phyloP scores from a whole-genome alignment of 1,284 basidiomycete species.

The Ustilago hordei region DNA sequence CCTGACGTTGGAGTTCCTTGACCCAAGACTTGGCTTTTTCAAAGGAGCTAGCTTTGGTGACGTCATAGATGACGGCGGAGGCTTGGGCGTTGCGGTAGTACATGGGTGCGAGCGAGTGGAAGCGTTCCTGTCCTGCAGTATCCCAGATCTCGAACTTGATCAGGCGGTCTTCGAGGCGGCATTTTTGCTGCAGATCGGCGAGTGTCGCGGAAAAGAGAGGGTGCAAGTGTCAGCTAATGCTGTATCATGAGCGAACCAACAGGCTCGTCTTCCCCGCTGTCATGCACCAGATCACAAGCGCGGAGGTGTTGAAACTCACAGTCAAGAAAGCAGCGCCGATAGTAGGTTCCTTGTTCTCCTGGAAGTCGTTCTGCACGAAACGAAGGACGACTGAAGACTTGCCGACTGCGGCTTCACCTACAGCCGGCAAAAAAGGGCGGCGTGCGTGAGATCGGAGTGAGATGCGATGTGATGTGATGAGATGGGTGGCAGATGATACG shows the following conservation, averaged over 20 bases:
- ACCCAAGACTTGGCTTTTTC: conserved; percentile 99
- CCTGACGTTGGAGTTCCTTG: conserved; percentile 98
- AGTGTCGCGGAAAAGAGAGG: not conserved
- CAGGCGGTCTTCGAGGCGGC: conserved; percentile 77
- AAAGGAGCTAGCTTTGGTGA: conserved; percentile 87
- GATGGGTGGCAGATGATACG: not conserved
- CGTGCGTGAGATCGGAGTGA: not conserved
- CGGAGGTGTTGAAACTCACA: conserved; percentile 33
- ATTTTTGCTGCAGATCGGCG: conserved; percentile 70
- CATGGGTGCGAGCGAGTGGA: conserved; percentile 94
- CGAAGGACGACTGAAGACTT: conserved; percentile 99
- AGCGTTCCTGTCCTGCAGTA: conserved; percentile 93
- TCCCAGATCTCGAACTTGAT: conserved; percentile 97
- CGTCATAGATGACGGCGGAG: conserved; percentile 97
- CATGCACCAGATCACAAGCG: not conserved
- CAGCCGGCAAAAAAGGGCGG: not conserved
- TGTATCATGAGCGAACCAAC: not conserved
- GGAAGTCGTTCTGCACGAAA: conserved; percentile 95
- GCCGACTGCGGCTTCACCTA: conserved; percentile 97
- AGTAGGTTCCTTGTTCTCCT: conserved; percentile 96
- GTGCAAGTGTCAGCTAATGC: not conserved
- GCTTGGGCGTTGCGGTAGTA: conserved; percentile 99
- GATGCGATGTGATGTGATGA: conserved; percentile 1
- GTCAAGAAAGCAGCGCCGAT: conserved; percentile 89
- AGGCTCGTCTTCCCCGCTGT: too few relatives aligned